Conservation (phyloP, 371 early-diverging fungal genomes). For the Cokeromyces recurvatus region DNA sequence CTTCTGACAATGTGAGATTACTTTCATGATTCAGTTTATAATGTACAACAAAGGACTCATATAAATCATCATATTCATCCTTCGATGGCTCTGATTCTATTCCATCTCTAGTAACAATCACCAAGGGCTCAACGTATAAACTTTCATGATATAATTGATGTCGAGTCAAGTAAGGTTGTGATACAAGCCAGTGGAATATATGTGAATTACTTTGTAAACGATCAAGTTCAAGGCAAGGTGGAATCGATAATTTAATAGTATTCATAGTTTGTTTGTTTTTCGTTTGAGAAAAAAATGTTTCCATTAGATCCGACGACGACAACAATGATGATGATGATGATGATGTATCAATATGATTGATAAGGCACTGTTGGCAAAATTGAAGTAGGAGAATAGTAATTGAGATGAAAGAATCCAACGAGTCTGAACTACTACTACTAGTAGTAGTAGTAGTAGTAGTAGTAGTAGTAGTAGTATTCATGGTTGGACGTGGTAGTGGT, state of each 20-base stretch:
- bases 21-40: too few relatives aligned
- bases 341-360: too few relatives aligned
- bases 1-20: too few relatives aligned
- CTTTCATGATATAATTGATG: conserved; percentile 53
- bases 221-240: conserved; percentile 23
- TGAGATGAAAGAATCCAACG: too few relatives aligned
- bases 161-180: conserved; percentile 54
- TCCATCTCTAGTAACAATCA: conserved; percentile 15
- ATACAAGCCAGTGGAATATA: conserved; percentile 61
- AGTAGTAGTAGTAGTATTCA: too few relatives aligned
- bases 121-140: conserved; percentile 46
- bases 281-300: too few relatives aligned
- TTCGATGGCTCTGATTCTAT: conserved; percentile 15
- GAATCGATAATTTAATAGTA: conserved; percentile 1
- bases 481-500: too few relatives aligned
- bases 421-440: background rate
- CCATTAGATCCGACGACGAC: too few relatives aligned
- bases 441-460: background rate
- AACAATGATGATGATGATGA: too few relatives aligned
- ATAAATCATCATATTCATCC: conserved; percentile 25
- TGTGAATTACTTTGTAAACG: conserved; percentile 35
- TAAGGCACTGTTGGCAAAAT: too few relatives aligned
- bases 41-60: conserved; percentile 12
- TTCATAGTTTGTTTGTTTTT: too few relatives aligned
- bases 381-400: too few relatives aligned